Evolutionary conservation across 176 grass and related monocot genomes (phyloP).

Genomic region (Puccinellia tenuiflora): DNA sequence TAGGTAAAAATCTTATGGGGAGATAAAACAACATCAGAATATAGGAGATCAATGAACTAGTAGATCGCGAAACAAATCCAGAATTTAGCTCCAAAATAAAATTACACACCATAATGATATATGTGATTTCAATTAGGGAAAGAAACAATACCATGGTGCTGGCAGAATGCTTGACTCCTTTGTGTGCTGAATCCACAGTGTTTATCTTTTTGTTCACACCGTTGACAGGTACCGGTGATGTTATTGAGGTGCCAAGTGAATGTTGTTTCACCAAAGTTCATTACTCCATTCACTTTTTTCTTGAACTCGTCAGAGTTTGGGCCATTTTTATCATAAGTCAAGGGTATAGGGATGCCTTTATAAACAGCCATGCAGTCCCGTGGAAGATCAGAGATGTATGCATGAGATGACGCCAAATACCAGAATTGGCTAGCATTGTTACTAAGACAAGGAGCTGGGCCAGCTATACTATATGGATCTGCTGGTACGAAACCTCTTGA

Average conservation of each 20-base stretch:
- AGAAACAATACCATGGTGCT: neutral
- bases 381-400: constrained; percentile 19
- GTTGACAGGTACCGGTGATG: constrained; percentile 6
- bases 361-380: neutral
- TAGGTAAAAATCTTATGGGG: no score
- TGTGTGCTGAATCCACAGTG: constrained; percentile 27
- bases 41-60: no score
- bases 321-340: neutral
- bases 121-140: neutral
- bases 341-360: constrained; percentile 3
- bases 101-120: neutral
- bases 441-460: constrained; percentile 23
- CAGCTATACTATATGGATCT: neutral
- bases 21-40: no score
- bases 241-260: constrained; percentile 11
- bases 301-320: neutral
- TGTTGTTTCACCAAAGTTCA: constrained; percentile 9
- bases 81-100: neutral
- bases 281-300: neutral
- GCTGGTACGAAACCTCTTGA: neutral
- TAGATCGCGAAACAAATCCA: no score
- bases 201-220: constrained; percentile 8
- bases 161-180: constrained; percentile 33
- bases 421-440: constrained; percentile 21
- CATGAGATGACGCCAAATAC: neutral